Evolutionary conservation across 352 stramenopile species (phyloP).

Genomic region (Pilasporangium apinafurcum): DNA sequence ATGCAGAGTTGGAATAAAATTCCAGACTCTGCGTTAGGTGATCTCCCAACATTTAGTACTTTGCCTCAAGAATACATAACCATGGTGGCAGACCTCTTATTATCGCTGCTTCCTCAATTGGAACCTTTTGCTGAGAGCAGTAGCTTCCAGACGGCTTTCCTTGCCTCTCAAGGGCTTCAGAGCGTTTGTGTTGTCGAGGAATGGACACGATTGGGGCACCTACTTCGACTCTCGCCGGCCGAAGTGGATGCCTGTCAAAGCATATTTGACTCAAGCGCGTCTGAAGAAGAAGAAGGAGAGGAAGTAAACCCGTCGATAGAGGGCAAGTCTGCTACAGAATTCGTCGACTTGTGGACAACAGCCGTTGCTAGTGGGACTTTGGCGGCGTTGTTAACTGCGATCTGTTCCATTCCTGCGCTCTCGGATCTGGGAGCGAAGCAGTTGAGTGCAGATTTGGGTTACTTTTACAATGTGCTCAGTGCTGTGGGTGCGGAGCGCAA

Average conservation of each 20-base stretch:
- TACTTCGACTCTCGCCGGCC: constrained; percentile 29
- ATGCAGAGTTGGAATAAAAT: constrained; percentile 43
- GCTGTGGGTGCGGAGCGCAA: constrained; percentile 56
- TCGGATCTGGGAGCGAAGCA: constrained; percentile 54
- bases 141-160: constrained; percentile 43
- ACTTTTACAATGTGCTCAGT: constrained; percentile 78
- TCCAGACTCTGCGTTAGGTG: constrained; percentile 29
- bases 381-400: constrained; percentile 37
- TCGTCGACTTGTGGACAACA: constrained; percentile 76
- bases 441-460: constrained; percentile 60
- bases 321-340: constrained; percentile 21
- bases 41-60: constrained; percentile 70
- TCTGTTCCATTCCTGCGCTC: constrained; percentile 53
- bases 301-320: constrained; percentile 1
- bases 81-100: constrained; percentile 60
- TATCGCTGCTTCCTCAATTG: constrained; percentile 74
- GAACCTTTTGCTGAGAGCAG: constrained; percentile 77
- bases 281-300: constrained; percentile 3
- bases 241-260: constrained; percentile 40
- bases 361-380: constrained; percentile 58
- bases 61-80: constrained; percentile 86
- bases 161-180: constrained; percentile 44
- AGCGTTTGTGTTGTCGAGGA: constrained; percentile 37
- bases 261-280: constrained; percentile 24
- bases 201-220: constrained; percentile 41